Conservation (phyloP, 1,284 basidiomycete genomes). For the Coniophora puteana region DNA sequence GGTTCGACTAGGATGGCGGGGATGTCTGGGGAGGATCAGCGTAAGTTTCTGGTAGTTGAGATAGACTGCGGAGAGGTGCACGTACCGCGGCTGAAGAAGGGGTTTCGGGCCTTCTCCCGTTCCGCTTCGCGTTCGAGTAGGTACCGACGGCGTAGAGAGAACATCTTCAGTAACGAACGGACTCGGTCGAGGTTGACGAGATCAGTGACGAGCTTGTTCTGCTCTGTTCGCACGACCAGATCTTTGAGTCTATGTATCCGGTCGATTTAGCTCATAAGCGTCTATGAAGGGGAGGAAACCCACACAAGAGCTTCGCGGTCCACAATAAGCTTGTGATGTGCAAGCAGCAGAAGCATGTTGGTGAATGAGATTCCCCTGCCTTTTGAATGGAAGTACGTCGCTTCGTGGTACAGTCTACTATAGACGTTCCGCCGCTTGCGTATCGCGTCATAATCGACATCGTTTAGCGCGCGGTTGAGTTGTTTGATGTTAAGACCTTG, state of each 20-base stretch:
- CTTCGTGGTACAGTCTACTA: conserved; percentile 82
- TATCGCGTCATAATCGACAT: conserved; percentile 64
- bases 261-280: not conserved
- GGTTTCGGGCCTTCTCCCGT: conserved; percentile 28
- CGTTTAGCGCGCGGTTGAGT: conserved; percentile 54
- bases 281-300: conserved; percentile 22
- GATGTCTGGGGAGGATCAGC: conserved; percentile 42
- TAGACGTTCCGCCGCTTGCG: conserved; percentile 68
- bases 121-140: conserved; percentile 40
- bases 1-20: conserved; percentile 66
- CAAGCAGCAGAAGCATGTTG: conserved; percentile 84
- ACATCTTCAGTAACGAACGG: conserved; percentile 72
- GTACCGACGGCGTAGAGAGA: conserved; percentile 72
- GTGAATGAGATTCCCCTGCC: conserved; percentile 88
- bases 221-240: conserved; percentile 71
- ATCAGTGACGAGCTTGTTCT: conserved; percentile 76
- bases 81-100: conserved; percentile 33
- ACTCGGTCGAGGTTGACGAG: conserved; percentile 84
- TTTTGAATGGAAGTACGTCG: conserved; percentile 67
- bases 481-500: conserved; percentile 64
- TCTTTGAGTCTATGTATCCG: conserved; percentile 66
- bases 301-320: conserved; percentile 86
- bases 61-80: conserved; percentile 4
- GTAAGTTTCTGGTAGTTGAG: conserved; percentile 1
- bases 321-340: conserved; percentile 91